These are phyloP conservation scores for Coniochaeta hoffmannii DNA, from an alignment of 2,329 filamentous ascomycete species.

Conservation along the genomic window DNA sequence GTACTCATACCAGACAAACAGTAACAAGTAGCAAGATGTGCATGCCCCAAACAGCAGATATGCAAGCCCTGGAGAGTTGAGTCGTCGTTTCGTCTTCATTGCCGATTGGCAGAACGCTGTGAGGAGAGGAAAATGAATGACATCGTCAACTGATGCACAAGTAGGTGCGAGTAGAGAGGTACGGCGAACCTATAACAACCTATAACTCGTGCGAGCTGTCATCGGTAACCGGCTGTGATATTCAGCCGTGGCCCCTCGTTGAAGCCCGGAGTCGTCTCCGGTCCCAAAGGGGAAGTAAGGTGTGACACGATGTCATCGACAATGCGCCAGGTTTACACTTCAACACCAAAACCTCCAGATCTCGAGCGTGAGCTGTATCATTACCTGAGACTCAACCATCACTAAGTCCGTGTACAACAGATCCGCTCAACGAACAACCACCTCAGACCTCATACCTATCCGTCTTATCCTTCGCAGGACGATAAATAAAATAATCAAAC, in stretches of 20 bases:
- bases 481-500: slow-evolving; percentile 47
- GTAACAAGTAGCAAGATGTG: background rate
- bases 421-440: background rate
- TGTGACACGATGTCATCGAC: background rate
- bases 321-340: background rate
- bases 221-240: background rate
- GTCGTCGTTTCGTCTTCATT: background rate
- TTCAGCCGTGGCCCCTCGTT: background rate
- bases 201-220: background rate
- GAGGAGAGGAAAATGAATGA: background rate
- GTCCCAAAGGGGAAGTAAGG: background rate
- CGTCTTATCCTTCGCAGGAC: slow-evolving; percentile 35
- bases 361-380: too few species aligned
- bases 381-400: too few species aligned
- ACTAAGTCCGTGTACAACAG: too few species aligned
- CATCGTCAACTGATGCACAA: background rate
- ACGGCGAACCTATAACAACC: background rate
- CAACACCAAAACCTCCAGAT: too few species aligned
- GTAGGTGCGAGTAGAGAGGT: background rate
- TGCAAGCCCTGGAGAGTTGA: background rate
- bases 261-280: background rate
- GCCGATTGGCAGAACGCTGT: background rate
- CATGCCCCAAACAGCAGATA: background rate
- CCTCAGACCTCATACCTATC: slow-evolving; percentile 41
- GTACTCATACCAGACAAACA: background rate